phyloP scores from a whole-genome alignment of 345 rosid species.

The Erysimum cheiranthoides region DNA sequence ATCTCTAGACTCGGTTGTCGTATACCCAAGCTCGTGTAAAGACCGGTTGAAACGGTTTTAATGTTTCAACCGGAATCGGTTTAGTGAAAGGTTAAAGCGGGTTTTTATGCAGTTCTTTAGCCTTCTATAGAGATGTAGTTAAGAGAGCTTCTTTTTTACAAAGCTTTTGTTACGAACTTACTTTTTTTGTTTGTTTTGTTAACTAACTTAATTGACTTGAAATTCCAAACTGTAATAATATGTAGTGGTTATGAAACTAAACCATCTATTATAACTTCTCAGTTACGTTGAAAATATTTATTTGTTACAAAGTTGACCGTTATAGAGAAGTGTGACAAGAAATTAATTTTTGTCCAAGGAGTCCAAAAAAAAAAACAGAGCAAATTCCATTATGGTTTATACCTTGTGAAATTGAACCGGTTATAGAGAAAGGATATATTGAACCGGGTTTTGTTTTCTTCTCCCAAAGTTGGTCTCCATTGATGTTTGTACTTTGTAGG shows the following conservation, averaged over 20 bases:
- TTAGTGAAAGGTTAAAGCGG: constrained; percentile 41
- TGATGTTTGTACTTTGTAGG: not conserved
- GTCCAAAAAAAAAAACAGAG: not conserved
- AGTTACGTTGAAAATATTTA: not conserved
- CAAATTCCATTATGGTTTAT: not conserved
- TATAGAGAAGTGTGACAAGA: not conserved
- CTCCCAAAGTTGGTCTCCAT: not conserved
- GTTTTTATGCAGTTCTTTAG: constrained; percentile 31
- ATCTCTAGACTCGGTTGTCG: constrained; percentile 77
- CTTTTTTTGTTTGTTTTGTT: not conserved
- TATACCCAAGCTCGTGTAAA: constrained; percentile 65
- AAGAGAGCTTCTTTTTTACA: not conserved
- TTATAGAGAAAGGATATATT: not conserved
- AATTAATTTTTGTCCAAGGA: not conserved
- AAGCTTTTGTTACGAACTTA: too few relatives aligned
- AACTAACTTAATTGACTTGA: constrained; percentile 12
- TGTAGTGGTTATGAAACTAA: constrained; percentile 2
- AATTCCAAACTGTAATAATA: not conserved
- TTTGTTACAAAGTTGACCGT: not conserved
- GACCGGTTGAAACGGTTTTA: constrained; percentile 43
- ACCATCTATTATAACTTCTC: not conserved
- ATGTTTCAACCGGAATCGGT: constrained; percentile 16
- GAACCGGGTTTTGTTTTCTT: constrained; percentile 9
- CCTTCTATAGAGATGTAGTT: constrained; percentile 32
- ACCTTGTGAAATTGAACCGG: constrained; percentile 9